A percentile compares a stretch with the other conserved stretches of the same genome.
Conservation (phyloP, 2,329 filamentous ascomycete species). For the Fusarium vanettenii region DNA sequence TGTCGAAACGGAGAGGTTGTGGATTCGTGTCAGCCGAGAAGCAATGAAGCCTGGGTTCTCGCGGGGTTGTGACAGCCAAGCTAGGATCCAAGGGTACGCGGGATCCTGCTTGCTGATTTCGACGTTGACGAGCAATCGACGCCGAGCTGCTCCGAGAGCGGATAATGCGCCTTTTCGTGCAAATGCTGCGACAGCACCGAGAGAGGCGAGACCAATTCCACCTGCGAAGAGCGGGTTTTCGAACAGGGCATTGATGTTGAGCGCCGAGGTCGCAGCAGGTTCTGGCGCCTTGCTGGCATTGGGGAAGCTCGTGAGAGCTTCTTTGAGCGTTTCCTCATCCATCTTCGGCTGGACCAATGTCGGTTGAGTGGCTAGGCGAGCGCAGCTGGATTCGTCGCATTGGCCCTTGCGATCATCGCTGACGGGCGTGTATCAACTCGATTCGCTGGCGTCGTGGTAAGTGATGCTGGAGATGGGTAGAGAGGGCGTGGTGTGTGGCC, state of each 20-base stretch:
- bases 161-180: slow-evolving; percentile 81
- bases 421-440: not conserved
- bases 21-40: slow-evolving; percentile 68
- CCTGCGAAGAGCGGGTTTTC: slow-evolving; percentile 73
- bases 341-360: slow-evolving; percentile 10
- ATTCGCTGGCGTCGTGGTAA: not conserved
- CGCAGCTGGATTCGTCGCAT: slow-evolving; percentile 11
- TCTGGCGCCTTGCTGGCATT: slow-evolving; percentile 48
- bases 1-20: slow-evolving; percentile 69
- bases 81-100: slow-evolving; percentile 92
- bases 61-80: slow-evolving; percentile 91
- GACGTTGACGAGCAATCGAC: slow-evolving; percentile 91
- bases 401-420: not conserved
- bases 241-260: slow-evolving; percentile 69
- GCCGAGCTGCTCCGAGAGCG: slow-evolving; percentile 79
- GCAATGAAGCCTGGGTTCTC: slow-evolving; percentile 70
- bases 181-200: slow-evolving; percentile 85
- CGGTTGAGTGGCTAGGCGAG: slow-evolving; percentile 13
- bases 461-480: not conserved
- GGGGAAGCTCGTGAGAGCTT: slow-evolving; percentile 31
- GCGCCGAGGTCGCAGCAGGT: slow-evolving; percentile 46
- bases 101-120: slow-evolving; percentile 96
- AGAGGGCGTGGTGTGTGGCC: not conserved
- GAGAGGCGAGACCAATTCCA: slow-evolving; percentile 90
- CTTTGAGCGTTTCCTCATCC: slow-evolving; percentile 33